Base-by-base conservation (phyloP, 306 rosid genomes). In the Bauhinia variegata region DNA sequence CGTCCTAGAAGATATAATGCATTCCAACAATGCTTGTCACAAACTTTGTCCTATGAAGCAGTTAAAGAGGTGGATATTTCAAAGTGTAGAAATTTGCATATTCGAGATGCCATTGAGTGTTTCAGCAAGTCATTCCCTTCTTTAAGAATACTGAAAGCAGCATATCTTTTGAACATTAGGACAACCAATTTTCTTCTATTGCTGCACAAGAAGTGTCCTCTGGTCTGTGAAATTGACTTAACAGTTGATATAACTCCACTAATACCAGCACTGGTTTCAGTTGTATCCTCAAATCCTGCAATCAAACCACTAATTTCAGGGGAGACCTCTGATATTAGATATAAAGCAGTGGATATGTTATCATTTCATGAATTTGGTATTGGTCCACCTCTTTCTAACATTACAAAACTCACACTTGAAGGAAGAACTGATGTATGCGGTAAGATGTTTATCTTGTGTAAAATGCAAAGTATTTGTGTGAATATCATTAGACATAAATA, bases 1-100 rank as follows among this genome's bases (percentile, higher is more conserved):
- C 71, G 50, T 44, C 68, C 77, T 53, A 48, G 18, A 38, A 68
- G 72, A 75, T 77, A 72, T 51, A 30, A 7, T 60, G 67, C 44
- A 33, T 30, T 62, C 38, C 71, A 67, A 50, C 80, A 36, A 70
- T 65, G 53, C 41, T 52, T 63, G 70, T 67, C 72, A 18, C 82
- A 77, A 13, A 80, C 66, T 46, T 7, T 63, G 54, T 73, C 85
- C 64, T 87, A 85, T 76, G 83, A 85, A 63, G 77, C 72, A 52
- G 84, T 90, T 39, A 80, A 82, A 78, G 92, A 90, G 73, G 88
- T 90, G 74, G 86, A 87, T 75, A 84, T 90, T 66, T 90, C 95
- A 7, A 87, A 87, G 80, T 87, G 97, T 75, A 79, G 39, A 53
- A 76, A 79, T 56, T 63, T 90, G 69, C 64, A 46, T 72, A 80